Conservation (phyloP, 2,329 filamentous ascomycete genomes). For the Diplocarpon rosae region DNA sequence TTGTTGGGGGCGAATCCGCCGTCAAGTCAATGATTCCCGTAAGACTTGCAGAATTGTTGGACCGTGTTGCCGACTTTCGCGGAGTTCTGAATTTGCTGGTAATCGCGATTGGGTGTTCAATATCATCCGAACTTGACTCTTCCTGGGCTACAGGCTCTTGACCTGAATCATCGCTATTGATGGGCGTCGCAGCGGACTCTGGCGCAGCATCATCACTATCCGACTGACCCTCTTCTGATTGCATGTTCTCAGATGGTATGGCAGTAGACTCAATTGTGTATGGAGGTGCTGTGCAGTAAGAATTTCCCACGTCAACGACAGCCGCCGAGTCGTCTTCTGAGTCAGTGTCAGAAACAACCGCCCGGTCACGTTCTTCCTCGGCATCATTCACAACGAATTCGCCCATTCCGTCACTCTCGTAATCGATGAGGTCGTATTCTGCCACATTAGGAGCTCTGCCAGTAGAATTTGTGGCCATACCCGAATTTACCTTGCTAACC, state of each 20-base stretch:
- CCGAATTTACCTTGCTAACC: constrained; percentile 4
- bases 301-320: too few relatives aligned
- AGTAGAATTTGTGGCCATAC: constrained; percentile 6
- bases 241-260: neutral
- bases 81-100: neutral
- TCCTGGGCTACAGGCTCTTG: neutral
- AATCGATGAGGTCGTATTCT: neutral
- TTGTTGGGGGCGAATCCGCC: neutral
- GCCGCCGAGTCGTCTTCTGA: too few relatives aligned
- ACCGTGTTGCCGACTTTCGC: neutral
- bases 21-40: neutral
- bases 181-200: neutral
- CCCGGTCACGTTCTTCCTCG: too few relatives aligned
- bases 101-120: neutral
- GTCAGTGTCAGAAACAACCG: too few relatives aligned
- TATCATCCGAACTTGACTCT: constrained; percentile 2
- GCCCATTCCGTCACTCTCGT: constrained; percentile 5
- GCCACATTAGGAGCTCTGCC: neutral
- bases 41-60: neutral
- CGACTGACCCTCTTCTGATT: neutral
- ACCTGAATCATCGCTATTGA: neutral
- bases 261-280: too few relatives aligned
- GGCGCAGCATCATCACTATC: neutral
- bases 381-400: constrained; percentile 9
- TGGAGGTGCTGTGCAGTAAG: too few relatives aligned